Conservation (phyloP, 78 protist genomes). For the Tieghemostelium lacteum region DNA sequence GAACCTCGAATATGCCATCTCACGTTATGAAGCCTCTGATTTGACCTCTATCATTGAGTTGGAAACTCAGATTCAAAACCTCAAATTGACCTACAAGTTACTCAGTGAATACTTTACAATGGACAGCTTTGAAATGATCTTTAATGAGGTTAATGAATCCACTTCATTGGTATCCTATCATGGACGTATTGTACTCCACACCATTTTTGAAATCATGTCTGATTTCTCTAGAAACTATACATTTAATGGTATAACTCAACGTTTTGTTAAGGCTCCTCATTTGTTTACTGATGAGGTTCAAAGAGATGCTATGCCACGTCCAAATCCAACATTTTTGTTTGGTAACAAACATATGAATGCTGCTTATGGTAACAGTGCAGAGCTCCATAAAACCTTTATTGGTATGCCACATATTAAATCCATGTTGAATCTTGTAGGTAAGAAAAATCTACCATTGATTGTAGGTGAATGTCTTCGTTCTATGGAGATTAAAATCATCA, state of each 20-base stretch:
- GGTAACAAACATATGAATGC: conserved; percentile 84
- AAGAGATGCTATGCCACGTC: conserved; percentile 65
- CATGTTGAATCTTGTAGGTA: conserved; percentile 29
- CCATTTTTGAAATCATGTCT: conserved; percentile 64
- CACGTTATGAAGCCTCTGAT: conserved; percentile 81
- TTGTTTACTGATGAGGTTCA: conserved; percentile 56
- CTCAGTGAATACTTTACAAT: conserved; percentile 63
- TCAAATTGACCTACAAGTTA: conserved; percentile 81
- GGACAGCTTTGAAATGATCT: conserved; percentile 85
- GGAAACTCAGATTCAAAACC: conserved; percentile 50
- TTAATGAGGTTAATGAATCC: conserved; percentile 85
- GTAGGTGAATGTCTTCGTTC: conserved; percentile 53
- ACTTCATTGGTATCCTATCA: conserved; percentile 82
- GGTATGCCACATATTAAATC: conserved; percentile 75
- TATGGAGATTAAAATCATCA: conserved; percentile 69
- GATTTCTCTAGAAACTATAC: conserved; percentile 87
- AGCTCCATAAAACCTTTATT: conserved; percentile 43
- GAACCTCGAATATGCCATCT: conserved; percentile 85
- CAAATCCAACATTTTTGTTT: conserved; percentile 51
- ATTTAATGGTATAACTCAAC: conserved; percentile 72
- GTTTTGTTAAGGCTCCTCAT: conserved; percentile 85
- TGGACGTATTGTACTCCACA: conserved; percentile 86
- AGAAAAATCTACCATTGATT: conserved; percentile 70
- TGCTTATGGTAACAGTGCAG: conserved; percentile 54
- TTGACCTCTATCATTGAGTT: conserved; percentile 85